A percentile compares a stretch with the other conserved stretches of the same genome.
These are phyloP conservation scores for Aspergillus ostianus DNA, from an alignment of 495 filamentous ascomycete species.

Conservation along the genomic window DNA sequence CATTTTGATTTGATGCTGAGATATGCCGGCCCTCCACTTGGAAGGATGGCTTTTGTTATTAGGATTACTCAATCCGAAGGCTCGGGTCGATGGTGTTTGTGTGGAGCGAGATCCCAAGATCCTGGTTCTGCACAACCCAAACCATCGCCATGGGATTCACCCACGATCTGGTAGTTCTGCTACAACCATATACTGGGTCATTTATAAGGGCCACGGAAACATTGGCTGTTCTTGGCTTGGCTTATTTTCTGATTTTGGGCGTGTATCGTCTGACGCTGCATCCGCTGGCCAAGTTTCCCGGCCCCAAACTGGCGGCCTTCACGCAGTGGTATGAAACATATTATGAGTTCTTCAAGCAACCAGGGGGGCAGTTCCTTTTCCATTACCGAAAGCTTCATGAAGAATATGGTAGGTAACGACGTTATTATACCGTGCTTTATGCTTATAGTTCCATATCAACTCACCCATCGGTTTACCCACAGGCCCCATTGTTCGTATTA, in stretches of 20 bases:
- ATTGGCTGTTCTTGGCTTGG: not conserved
- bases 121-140: constrained; percentile 5
- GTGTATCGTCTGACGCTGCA: constrained; percentile 30
- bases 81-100: not conserved
- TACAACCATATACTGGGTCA: not conserved
- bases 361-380: constrained; percentile 18
- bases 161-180: constrained; percentile 2
- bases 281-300: constrained; percentile 29
- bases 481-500: constrained; percentile 51
- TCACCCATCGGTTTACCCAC: not conserved
- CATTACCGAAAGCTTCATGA: constrained; percentile 14
- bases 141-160: constrained; percentile 10
- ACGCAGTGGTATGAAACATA: constrained; percentile 36
- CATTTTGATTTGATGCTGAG: not conserved
- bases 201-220: not conserved
- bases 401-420: constrained; percentile 7
- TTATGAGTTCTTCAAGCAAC: constrained; percentile 22
- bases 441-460: not conserved
- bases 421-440: not conserved
- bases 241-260: constrained; percentile 7
- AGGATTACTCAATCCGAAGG: not conserved
- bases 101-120: constrained; percentile 2
- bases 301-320: constrained; percentile 29
- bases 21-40: not conserved
- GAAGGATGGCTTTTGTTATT: not conserved